Conservation (phyloP, 371 early-diverging fungal species). For the Haplosporangium sp. region DNA sequence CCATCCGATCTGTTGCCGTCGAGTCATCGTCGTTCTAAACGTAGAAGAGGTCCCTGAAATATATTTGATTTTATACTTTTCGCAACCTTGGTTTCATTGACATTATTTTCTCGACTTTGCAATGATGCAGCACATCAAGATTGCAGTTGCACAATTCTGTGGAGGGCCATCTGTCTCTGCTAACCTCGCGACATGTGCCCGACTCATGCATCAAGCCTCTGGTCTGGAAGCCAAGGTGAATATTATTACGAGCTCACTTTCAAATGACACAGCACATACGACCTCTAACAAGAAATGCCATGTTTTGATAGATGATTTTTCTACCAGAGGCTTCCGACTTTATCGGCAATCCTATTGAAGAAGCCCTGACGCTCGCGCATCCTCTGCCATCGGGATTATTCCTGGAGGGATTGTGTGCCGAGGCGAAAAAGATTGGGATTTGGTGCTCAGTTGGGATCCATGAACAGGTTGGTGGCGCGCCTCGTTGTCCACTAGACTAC, state of each 20-base stretch:
- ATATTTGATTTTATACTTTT: background rate
- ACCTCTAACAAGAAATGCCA: background rate
- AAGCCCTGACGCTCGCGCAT: conserved; percentile 63
- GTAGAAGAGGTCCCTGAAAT: conserved; percentile 14
- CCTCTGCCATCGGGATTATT: conserved; percentile 61
- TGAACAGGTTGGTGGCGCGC: conserved; percentile 58
- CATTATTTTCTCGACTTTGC: background rate
- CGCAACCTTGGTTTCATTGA: background rate
- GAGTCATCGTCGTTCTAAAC: conserved; percentile 24
- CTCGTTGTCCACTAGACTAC: background rate
- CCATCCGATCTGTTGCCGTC: background rate
- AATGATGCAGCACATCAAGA: conserved; percentile 38
- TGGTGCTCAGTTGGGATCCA: conserved; percentile 88
- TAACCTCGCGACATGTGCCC: conserved; percentile 65
- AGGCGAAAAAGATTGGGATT: conserved; percentile 67
- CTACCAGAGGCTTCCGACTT: conserved; percentile 90
- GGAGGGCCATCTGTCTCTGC: conserved; percentile 61
- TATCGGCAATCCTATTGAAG: conserved; percentile 65
- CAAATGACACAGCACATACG: too few relatives aligned
- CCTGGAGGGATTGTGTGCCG: conserved; percentile 64
- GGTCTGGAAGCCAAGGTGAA: conserved; percentile 65
- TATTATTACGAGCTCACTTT: background rate
- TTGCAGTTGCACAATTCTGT: conserved; percentile 76
- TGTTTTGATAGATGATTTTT: conserved; percentile 71
- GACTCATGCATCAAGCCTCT: conserved; percentile 70